Evolutionary conservation across 2,329 filamentous ascomycete genomes (phyloP).

Genomic region (Cladophialophora chaetospira): DNA sequence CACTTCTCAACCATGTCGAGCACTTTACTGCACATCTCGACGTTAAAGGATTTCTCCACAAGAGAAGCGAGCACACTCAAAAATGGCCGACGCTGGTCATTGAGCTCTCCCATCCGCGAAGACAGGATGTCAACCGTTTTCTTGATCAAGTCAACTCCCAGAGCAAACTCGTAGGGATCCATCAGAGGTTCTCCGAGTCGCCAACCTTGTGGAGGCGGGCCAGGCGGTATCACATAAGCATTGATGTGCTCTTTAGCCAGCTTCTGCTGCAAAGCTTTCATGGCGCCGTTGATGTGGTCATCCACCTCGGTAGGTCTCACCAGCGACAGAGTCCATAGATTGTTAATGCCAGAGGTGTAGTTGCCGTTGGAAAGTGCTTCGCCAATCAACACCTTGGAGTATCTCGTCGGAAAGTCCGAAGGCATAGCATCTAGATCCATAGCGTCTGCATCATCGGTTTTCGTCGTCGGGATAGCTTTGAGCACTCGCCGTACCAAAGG

Average conservation of each 20-base stretch:
- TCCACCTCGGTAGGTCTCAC: constrained; percentile 86
- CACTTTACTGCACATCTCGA: constrained; percentile 85
- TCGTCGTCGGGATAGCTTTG: constrained; percentile 83
- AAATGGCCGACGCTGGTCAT: constrained; percentile 88
- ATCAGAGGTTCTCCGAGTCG: constrained; percentile 49
- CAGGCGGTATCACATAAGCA: constrained; percentile 57
- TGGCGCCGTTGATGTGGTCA: constrained; percentile 79
- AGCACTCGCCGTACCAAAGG: constrained; percentile 63
- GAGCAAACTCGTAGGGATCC: constrained; percentile 75
- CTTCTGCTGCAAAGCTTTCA: constrained; percentile 92
- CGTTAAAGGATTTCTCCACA: constrained; percentile 91
- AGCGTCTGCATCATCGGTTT: constrained; percentile 81
- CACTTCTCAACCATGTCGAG: constrained; percentile 90
- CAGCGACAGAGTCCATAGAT: constrained; percentile 86
- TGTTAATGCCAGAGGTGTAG: constrained; percentile 86
- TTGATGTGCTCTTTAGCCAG: constrained; percentile 90
- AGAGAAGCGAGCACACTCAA: constrained; percentile 91
- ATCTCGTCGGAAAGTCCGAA: constrained; percentile 77
- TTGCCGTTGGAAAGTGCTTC: constrained; percentile 81
- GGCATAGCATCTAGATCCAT: constrained; percentile 72
- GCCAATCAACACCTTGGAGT: constrained; percentile 80
- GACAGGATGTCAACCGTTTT: constrained; percentile 94
- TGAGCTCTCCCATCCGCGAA: constrained; percentile 86
- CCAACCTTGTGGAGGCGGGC: constrained; percentile 42
- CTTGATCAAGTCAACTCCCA: constrained; percentile 88